A percentile compares a stretch with the other conserved stretches of the same genome.
phyloP scores from a whole-genome alignment of 495 filamentous ascomycete species.

The Viridothelium virens region DNA sequence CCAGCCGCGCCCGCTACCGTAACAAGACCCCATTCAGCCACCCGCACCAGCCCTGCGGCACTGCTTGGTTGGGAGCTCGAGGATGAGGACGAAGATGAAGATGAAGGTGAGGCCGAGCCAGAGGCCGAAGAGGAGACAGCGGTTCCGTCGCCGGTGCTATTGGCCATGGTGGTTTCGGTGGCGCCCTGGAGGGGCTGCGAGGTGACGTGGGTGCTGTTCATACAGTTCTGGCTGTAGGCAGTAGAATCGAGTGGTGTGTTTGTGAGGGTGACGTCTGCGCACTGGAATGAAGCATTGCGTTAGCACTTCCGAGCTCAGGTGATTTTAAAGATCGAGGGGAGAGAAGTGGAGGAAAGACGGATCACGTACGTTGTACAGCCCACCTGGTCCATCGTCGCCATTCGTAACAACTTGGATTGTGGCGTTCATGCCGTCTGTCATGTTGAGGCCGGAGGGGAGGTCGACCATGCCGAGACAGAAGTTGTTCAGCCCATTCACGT shows the following conservation, averaged over 20 bases:
- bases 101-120: background rate
- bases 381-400: constrained; percentile 25
- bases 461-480: constrained; percentile 48
- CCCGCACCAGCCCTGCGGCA: background rate
- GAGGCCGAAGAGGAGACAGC: constrained; percentile 6
- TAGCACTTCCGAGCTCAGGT: background rate
- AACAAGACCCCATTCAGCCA: background rate
- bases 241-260: constrained; percentile 30
- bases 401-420: constrained; percentile 56
- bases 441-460: constrained; percentile 34
- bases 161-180: constrained; percentile 8
- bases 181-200: constrained; percentile 29
- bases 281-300: constrained; percentile 35
- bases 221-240: constrained; percentile 42
- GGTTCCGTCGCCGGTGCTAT: background rate
- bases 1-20: background rate
- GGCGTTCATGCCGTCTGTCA: constrained; percentile 49
- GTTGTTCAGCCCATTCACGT: constrained; percentile 44
- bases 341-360: background rate
- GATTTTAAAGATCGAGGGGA: no score
- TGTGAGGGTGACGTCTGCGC: constrained; percentile 55
- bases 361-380: constrained; percentile 27
- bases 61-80: background rate
- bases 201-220: constrained; percentile 46
- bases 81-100: background rate